A percentile compares a stretch with the other conserved stretches of the same genome.
Conservation (phyloP, 2,329 filamentous ascomycete genomes). For the Cercospora canescens region DNA sequence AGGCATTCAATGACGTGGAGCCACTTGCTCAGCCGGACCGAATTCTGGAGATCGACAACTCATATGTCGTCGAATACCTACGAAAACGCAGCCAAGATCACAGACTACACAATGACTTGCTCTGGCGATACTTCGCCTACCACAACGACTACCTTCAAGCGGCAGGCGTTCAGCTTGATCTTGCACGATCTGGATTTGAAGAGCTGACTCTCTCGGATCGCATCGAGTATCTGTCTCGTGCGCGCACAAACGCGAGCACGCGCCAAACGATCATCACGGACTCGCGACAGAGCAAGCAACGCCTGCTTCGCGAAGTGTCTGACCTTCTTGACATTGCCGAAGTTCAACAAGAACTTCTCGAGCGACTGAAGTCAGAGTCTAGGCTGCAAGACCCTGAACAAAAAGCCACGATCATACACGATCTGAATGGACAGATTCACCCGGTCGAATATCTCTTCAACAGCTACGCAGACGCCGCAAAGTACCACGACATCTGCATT, state of each 20-base stretch:
- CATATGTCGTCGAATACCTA: conserved; percentile 84
- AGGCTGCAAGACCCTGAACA: conserved; percentile 67
- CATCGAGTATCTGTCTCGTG: conserved; percentile 85
- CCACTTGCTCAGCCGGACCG: conserved; percentile 79
- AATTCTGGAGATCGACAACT: conserved; percentile 79
- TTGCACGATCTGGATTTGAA: conserved; percentile 79
- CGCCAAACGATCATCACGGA: conserved; percentile 70
- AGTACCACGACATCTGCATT: conserved; percentile 91
- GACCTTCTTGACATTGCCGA: conserved; percentile 90
- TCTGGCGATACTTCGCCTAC: conserved; percentile 91
- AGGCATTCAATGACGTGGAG: conserved; percentile 50
- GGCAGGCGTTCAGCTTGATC: conserved; percentile 77
- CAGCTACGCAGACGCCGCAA: conserved; percentile 82
- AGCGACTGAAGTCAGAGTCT: conserved; percentile 70
- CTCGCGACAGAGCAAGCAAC: conserved; percentile 65
- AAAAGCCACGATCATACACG: conserved; percentile 60
- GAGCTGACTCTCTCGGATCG: conserved; percentile 75
- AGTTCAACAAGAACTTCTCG: conserved; percentile 88
- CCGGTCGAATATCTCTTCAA: conserved; percentile 89
- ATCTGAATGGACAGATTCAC: conserved; percentile 69
- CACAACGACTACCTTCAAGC: conserved; percentile 82
- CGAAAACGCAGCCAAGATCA: conserved; percentile 72
- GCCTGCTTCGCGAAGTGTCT: conserved; percentile 79
- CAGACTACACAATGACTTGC: conserved; percentile 78
- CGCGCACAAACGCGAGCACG: conserved; percentile 89